Evolutionary conservation across 306 rosid species (phyloP).

Genomic region (Rubus idaeus): DNA sequence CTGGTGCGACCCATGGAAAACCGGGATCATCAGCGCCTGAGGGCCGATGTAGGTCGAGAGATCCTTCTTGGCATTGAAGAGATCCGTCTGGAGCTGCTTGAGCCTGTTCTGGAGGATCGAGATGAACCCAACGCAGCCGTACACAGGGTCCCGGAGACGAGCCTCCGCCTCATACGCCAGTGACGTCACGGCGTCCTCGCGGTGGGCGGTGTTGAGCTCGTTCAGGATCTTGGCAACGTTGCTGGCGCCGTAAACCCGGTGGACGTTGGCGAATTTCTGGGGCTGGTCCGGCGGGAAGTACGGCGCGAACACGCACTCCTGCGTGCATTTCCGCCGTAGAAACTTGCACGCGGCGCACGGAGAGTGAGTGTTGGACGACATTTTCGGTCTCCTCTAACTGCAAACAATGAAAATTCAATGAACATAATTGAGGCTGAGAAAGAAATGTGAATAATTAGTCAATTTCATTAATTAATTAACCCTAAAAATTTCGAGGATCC

Average conservation of each 20-base stretch:
- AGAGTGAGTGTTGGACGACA: conserved; percentile 50
- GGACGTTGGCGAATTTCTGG: conserved; percentile 74
- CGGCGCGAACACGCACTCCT: conserved; percentile 88
- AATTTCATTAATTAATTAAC: background rate
- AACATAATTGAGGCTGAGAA: background rate
- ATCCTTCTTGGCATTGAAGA: conserved; percentile 65
- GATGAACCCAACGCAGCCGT: conserved; percentile 88
- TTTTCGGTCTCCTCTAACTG: conserved; percentile 7
- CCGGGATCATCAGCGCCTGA: conserved; percentile 48
- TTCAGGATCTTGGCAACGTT: conserved; percentile 79
- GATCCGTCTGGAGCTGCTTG: conserved; percentile 53
- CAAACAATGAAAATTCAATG: background rate
- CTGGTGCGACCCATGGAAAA: conserved; percentile 21
- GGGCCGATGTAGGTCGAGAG: conserved; percentile 65
- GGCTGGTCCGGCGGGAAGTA: conserved; percentile 96
- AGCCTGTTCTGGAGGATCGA: conserved; percentile 68
- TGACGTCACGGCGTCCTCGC: conserved; percentile 84
- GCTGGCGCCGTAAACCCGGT: conserved; percentile 87
- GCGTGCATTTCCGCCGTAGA: conserved; percentile 81
- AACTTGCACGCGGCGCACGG: conserved; percentile 95
- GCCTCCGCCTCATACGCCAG: conserved; percentile 86
- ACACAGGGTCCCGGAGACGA: conserved; percentile 74
- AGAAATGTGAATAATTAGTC: background rate
- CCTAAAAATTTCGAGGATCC: background rate
- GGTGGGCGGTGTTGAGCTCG: conserved; percentile 56